Evolutionary conservation across 1,284 basidiomycete species (phyloP), one percentile per base, ranked within the genome.

Genomic region (Nidula niveotomentosa): DNA sequence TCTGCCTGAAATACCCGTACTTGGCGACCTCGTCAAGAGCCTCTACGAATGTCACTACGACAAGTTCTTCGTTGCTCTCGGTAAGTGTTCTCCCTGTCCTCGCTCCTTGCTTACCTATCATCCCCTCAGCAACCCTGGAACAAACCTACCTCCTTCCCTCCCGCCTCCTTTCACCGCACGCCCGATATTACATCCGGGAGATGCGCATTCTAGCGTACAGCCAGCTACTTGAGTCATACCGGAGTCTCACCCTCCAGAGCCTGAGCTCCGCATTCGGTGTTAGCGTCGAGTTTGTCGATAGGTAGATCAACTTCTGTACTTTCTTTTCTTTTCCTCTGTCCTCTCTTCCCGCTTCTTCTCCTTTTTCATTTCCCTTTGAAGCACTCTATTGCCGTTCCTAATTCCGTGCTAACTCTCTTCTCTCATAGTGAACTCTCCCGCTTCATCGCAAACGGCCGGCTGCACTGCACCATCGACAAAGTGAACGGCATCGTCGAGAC

Each of bases 161-260:
- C 13, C 90, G 93, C 30, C 75, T 95, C 47, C 84, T 98, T 46
- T 83, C 88, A 6, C 90, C 90, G 0, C 97, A 99, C 67, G 84
- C 94, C 1, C 85, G 93, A 3, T 98, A 81, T 78, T 98, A 97
- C 70, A 85, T 96, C 17, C 88, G 96, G 51, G 97, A 98, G 72
- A 96, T 98, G 92, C 88, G 96, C 45, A 96, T 99, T 65, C 88
- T 94, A 47, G 95, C 96, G 2, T 99, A 98, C 75, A 78, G 83
- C 36, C 96, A 98, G 69, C 80, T 98, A 2, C 79, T 99, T 13
- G 95, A 98, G 71, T 90, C 86, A 13, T 99, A 99, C 72, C 84
- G 91, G 49, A 93, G 89, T 58, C 80, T 99, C 39, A 98, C 96
- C 1, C 76, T 99, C 41, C 90, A 96, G 58, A 92, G 90, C 61